Evolutionary conservation across 306 rosid genomes (phyloP).

Genomic region (Gynostemma pentaphyllum): DNA sequence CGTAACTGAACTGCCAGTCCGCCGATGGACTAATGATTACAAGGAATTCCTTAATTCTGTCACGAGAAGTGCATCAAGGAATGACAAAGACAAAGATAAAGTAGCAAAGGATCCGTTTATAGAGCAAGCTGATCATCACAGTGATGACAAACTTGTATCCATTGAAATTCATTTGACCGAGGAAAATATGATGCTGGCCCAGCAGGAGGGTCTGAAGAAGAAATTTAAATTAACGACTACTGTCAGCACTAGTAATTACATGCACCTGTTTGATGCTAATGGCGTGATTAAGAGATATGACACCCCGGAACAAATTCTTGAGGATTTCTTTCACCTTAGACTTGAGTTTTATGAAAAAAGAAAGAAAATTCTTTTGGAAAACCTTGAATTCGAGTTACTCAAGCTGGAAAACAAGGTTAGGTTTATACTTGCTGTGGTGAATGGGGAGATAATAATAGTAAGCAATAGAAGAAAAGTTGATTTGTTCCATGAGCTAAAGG

Average conservation of each 20-base stretch:
- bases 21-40: slow-evolving; percentile 91
- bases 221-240: slow-evolving; percentile 57
- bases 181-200: slow-evolving; percentile 37
- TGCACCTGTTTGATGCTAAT: slow-evolving; percentile 79
- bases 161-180: slow-evolving; percentile 47
- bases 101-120: slow-evolving; percentile 63
- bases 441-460: slow-evolving; percentile 73
- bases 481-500: slow-evolving; percentile 59
- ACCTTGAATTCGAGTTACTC: slow-evolving; percentile 51
- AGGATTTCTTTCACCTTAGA: slow-evolving; percentile 65
- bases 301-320: slow-evolving; percentile 74
- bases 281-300: slow-evolving; percentile 81
- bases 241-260: slow-evolving; percentile 66
- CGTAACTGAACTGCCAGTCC: slow-evolving; percentile 65
- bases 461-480: slow-evolving; percentile 72
- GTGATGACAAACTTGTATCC: slow-evolving; percentile 66
- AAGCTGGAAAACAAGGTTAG: slow-evolving; percentile 73
- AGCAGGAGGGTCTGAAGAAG: slow-evolving; percentile 74
- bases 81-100: slow-evolving; percentile 38
- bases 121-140: slow-evolving; percentile 75
- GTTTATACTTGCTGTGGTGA: slow-evolving; percentile 74
- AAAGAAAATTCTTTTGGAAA: slow-evolving; percentile 50
- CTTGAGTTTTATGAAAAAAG: slow-evolving; percentile 66
- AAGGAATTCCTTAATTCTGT: slow-evolving; percentile 74
- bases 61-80: slow-evolving; percentile 49